Evolutionary conservation across 129 eudicot genomes (phyloP).

Genomic region (Saposhnikovia divaricata): DNA sequence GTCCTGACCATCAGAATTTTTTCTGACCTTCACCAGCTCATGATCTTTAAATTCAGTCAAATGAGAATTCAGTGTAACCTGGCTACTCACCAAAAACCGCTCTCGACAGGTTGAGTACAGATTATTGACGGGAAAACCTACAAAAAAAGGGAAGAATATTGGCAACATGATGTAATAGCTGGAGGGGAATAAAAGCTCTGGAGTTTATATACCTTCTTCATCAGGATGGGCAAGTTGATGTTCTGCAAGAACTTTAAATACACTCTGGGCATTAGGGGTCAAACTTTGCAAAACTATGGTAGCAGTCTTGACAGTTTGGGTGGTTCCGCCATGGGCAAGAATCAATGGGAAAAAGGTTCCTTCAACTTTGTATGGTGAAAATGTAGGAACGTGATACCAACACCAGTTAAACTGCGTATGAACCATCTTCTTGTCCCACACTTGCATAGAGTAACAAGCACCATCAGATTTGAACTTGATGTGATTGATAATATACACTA

Average conservation of each 20-base stretch:
- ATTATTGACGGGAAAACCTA: constrained; percentile 75
- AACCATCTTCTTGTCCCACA: constrained; percentile 99
- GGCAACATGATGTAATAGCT: background rate
- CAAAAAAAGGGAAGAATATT: constrained; percentile 14
- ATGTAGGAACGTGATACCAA: constrained; percentile 94
- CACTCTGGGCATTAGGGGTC: constrained; percentile 96
- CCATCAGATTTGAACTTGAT: background rate
- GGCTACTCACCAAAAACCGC: constrained; percentile 90
- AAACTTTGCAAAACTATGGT: constrained; percentile 85
- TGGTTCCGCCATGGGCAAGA: constrained; percentile 69
- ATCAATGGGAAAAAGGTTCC: constrained; percentile 73
- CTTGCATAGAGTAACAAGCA: constrained; percentile 32
- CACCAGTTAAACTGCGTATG: constrained; percentile 90
- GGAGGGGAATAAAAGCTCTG: background rate
- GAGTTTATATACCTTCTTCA: constrained; percentile 50
- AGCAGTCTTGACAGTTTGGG: constrained; percentile 86
- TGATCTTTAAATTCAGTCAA: constrained; percentile 91
- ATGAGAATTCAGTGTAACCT: constrained; percentile 80
- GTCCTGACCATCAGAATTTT: constrained; percentile 85
- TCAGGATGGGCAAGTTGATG: constrained; percentile 85
- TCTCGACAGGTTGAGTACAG: constrained; percentile 74
- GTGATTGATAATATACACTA: background rate
- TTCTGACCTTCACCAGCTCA: constrained; percentile 73
- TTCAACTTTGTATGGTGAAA: constrained; percentile 82
- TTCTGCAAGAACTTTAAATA: constrained; percentile 84